Base-by-base conservation (phyloP, 2,329 filamentous ascomycete genomes). In the Fusarium agapanthi region DNA sequence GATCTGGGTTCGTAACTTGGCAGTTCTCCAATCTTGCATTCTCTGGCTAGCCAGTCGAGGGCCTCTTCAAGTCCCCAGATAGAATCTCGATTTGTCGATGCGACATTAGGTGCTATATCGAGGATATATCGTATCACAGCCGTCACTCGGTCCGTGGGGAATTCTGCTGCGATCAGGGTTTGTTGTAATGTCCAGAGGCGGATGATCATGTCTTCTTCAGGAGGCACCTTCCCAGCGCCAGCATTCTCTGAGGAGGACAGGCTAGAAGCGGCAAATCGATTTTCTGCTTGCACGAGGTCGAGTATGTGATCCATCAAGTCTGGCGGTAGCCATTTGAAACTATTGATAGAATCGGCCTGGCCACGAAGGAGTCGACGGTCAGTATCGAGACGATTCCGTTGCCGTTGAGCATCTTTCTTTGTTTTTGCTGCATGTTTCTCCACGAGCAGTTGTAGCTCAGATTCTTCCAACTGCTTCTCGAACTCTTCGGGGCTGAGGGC, bases 31-130 rank as follows among this genome's bases (percentile, higher is more conserved):
- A 86, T 83, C 20, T 87, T 83, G 75, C 92, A 93, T 79, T 96
- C 89, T 72, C 93, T 85, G n/a, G 94, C 93, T 60, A 98, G 87
- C 94, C 95, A 97, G 76, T 98, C 94, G 26, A 99, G 81, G 32
- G 93, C 91, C 81, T 97, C 95, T 69, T 97, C 92, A 40, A 98
- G 84, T 15, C 95, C 95, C 93, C 94, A 97, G 20, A 95, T 88
- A 47, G 87, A 87, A 71, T 94, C 92, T 74, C 90, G 92, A 67
- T 81, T 85, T 26, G 84, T 83, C 16, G 84, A 77, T 6, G 86
- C 83, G 61, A 92, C 87, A 69, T 90, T 90, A 35, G 90, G 87
- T 34, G 90, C 90, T 72, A 92, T 91, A 45, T 91, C 87, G 61
- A 95, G 81, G 48, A 94, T 86, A 77, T 92, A 86, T 73, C 88